A percentile compares a stretch with the other conserved stretches of the same genome.
These are phyloP conservation scores for Bombardia bombarda DNA, from an alignment of 495 filamentous ascomycete genomes.

Conservation along the genomic window DNA sequence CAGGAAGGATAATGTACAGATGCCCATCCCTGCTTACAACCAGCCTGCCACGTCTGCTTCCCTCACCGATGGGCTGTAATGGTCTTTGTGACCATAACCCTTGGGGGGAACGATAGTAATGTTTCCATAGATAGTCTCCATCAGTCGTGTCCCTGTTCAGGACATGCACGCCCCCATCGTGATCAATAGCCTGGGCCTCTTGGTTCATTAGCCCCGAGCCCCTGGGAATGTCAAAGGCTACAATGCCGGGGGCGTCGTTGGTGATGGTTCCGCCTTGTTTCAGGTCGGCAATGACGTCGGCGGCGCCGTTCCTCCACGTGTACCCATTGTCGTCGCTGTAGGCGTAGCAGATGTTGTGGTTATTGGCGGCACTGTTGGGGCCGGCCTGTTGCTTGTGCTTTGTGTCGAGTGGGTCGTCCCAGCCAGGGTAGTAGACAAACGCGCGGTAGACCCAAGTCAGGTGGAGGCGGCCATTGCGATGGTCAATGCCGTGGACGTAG, in stretches of 20 bases:
- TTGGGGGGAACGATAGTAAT: slow-evolving; percentile 33
- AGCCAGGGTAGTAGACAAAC: slow-evolving; percentile 33
- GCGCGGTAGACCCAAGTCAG: slow-evolving; percentile 42
- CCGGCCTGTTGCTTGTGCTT: slow-evolving; percentile 38
- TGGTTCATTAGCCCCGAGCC: slow-evolving; percentile 37
- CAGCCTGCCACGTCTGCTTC: slow-evolving; percentile 26
- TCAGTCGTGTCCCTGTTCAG: slow-evolving; percentile 32
- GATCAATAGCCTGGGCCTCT: slow-evolving; percentile 39
- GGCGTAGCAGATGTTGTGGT: slow-evolving; percentile 38
- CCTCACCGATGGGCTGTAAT: slow-evolving; percentile 19
- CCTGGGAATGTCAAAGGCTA: slow-evolving; percentile 34
- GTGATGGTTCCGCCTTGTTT: slow-evolving; percentile 23
- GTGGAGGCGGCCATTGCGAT: slow-evolving; percentile 23
- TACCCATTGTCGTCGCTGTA: slow-evolving; percentile 33
- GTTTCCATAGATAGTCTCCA: slow-evolving; percentile 32
- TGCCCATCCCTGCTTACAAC: slow-evolving; percentile 27
- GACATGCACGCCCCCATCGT: slow-evolving; percentile 37
- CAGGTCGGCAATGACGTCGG: slow-evolving; percentile 25
- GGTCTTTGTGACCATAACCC: slow-evolving; percentile 22
- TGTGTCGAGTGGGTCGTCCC: slow-evolving; percentile 32
- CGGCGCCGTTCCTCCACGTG: slow-evolving; percentile 31
- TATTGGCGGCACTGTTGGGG: slow-evolving; percentile 37
- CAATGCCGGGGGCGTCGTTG: slow-evolving; percentile 26
- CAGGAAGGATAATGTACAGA: slow-evolving; percentile 29
- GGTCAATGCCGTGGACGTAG: slow-evolving; percentile 37